These are phyloP conservation scores for Smittium mucronatum DNA, from an alignment of 371 early-diverging fungal genomes.

Conservation along the genomic window DNA sequence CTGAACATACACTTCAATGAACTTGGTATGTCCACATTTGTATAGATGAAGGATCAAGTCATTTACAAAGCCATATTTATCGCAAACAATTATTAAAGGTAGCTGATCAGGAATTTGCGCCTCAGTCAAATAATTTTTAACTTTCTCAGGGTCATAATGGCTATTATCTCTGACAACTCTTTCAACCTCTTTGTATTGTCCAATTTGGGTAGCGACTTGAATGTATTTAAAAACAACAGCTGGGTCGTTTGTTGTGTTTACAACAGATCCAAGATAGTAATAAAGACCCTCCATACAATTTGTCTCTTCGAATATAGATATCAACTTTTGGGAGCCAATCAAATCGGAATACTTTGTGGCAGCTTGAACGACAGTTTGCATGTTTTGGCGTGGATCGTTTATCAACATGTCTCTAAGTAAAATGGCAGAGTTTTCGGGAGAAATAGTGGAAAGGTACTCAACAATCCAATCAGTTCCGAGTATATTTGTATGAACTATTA, in stretches of 20 bases:
- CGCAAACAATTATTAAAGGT: constrained; percentile 95
- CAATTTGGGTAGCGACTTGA: constrained; percentile 84
- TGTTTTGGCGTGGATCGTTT: constrained; percentile 78
- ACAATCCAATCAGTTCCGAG: constrained; percentile 56
- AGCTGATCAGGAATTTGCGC: constrained; percentile 88
- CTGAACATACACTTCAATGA: constrained; percentile 95
- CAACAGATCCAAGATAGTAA: constrained; percentile 87
- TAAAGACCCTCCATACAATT: constrained; percentile 81
- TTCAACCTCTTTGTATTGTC: constrained; percentile 94
- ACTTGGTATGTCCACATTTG: constrained; percentile 81
- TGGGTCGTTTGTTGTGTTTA: constrained; percentile 86
- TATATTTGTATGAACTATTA: constrained; percentile 72
- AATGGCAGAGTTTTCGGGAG: constrained; percentile 89
- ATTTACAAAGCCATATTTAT: constrained; percentile 90
- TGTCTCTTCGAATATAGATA: constrained; percentile 78
- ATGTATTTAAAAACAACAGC: constrained; percentile 97
- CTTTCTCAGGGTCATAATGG: constrained; percentile 90
- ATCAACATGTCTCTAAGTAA: constrained; percentile 61
- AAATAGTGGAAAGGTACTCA: constrained; percentile 82
- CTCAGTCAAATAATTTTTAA: constrained; percentile 96
- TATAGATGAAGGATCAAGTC: constrained; percentile 91
- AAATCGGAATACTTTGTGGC: constrained; percentile 93
- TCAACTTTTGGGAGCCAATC: constrained; percentile 71
- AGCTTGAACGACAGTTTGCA: constrained; percentile 87
- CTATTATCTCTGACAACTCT: constrained; percentile 91